phyloP scores from a whole-genome alignment of 2,329 filamentous ascomycete species.

The Aspergillus unguis region DNA sequence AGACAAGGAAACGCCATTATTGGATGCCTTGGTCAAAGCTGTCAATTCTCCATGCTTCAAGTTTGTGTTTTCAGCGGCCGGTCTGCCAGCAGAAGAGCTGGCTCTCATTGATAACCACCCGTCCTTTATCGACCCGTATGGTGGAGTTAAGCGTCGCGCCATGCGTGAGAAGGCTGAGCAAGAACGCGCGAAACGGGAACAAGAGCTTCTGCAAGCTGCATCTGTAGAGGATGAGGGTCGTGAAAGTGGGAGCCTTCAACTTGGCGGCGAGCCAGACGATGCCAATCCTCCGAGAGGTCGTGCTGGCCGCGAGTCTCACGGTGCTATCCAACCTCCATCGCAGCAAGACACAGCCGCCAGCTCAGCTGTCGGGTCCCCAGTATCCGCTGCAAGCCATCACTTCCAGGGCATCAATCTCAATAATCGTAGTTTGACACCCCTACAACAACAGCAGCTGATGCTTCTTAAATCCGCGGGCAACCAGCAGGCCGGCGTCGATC shows the following conservation, averaged over 20 bases:
- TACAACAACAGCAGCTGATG: conserved; percentile 71
- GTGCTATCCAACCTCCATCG: conserved; percentile 72
- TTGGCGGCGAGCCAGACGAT: conserved; percentile 91
- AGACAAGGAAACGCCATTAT: conserved; percentile 27
- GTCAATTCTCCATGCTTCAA: conserved; percentile 51
- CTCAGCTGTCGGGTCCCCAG: conserved; percentile 41
- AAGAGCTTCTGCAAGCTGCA: conserved; percentile 50
- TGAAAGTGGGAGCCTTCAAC: conserved; percentile 80
- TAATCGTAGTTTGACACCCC: conserved; percentile 71
- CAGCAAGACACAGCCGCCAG: conserved; percentile 57
- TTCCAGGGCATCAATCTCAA: conserved; percentile 60
- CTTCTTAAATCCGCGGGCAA: conserved; percentile 59
- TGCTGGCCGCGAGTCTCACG: conserved; percentile 57
- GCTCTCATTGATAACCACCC: conserved; percentile 60
- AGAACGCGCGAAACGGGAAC: conserved; percentile 53
- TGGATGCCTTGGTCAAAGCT: conserved; percentile 45
- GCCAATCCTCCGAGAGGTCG: conserved; percentile 51
- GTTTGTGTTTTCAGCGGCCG: conserved; percentile 52
- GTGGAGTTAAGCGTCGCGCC: conserved; percentile 74
- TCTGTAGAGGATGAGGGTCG: conserved; percentile 67
- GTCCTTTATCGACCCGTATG: conserved; percentile 76
- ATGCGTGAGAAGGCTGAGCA: conserved; percentile 71
- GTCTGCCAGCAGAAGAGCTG: conserved; percentile 47
- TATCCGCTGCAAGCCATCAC: conserved; percentile 40
- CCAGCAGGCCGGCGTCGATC: conserved; percentile 55